These are phyloP conservation scores for Paulownia fortunei DNA, from an alignment of 257 asterid species.

Conservation along the genomic window DNA sequence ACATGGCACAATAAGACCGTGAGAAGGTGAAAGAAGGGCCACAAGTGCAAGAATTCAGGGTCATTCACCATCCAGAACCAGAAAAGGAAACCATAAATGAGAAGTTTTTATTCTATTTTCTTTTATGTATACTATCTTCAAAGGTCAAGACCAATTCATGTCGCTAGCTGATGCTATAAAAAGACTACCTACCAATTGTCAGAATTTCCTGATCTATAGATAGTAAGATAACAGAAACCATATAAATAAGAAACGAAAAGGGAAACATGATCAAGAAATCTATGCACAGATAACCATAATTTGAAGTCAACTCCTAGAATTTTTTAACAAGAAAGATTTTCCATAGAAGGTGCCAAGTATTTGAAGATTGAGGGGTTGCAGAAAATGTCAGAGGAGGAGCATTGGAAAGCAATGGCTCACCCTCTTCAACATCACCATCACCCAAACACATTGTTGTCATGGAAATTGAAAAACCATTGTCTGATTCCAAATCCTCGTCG, in stretches of 20 bases:
- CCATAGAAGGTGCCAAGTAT: background rate
- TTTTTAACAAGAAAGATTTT: slow-evolving; percentile 5
- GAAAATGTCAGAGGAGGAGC: slow-evolving; percentile 54
- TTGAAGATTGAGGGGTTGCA: slow-evolving; percentile 60
- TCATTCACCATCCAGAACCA: no score
- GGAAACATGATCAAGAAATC: slow-evolving; percentile 17
- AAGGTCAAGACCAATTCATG: slow-evolving; percentile 26
- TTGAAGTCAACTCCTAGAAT: background rate
- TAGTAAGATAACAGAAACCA: slow-evolving; percentile 35
- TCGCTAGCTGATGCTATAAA: slow-evolving; percentile 15
- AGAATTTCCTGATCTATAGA: slow-evolving; percentile 42
- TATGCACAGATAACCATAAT: background rate
- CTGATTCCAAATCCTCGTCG: slow-evolving; percentile 12
- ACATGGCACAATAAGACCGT: no score
- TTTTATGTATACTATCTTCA: background rate
- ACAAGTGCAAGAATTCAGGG: no score
- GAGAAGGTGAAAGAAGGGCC: no score
- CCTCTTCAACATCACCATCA: slow-evolving; percentile 51
- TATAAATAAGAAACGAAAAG: slow-evolving; percentile 16
- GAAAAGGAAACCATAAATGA: no score
- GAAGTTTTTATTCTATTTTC: background rate
- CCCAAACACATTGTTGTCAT: slow-evolving; percentile 37
- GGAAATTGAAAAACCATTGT: slow-evolving; percentile 54
- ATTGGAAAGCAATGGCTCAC: slow-evolving; percentile 65
- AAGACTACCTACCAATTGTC: slow-evolving; percentile 54